Percentiles rank a stretch among this genome's conserved stretches.
Conservation (phyloP, 768 basidiomycete genomes). For the Mycena venus region DNA sequence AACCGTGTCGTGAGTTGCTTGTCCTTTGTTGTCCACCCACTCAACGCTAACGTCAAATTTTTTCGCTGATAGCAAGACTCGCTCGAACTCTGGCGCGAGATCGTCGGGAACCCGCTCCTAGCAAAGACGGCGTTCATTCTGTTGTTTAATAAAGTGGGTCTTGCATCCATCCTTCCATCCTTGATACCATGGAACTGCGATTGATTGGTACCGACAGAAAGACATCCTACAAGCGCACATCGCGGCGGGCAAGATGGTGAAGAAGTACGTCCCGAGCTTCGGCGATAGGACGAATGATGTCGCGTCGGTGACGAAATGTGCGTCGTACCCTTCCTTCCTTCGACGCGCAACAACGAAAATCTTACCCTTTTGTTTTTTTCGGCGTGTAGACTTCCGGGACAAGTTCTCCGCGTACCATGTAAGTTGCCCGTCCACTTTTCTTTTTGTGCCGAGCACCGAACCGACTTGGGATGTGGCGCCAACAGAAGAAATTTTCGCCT, state of each 20-base stretch:
- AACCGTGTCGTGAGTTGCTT: constrained; percentile 60
- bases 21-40: too few species aligned
- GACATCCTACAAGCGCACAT: constrained; percentile 62
- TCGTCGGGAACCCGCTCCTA: constrained; percentile 64
- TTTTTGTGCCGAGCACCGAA: too few species aligned
- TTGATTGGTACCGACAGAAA: constrained; percentile 49
- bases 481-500: constrained; percentile 60
- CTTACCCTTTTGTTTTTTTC: not conserved
- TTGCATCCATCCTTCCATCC: not conserved
- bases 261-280: constrained; percentile 70
- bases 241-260: constrained; percentile 62
- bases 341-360: not conserved
- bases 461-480: too few species aligned
- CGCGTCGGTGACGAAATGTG: constrained; percentile 67
- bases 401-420: constrained; percentile 65
- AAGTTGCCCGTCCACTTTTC: constrained; percentile 20
- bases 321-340: constrained; percentile 32
- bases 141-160: constrained; percentile 66
- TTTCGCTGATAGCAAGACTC: constrained; percentile 61
- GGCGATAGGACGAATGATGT: constrained; percentile 74
- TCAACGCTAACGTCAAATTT: too few species aligned
- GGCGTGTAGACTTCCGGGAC: constrained; percentile 58
- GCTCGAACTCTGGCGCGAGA: constrained; percentile 64
- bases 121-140: constrained; percentile 64
- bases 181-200: too few species aligned